phyloP scores from a whole-genome alignment of 1,284 basidiomycete genomes.

The Singerocomus rubriflavus region DNA sequence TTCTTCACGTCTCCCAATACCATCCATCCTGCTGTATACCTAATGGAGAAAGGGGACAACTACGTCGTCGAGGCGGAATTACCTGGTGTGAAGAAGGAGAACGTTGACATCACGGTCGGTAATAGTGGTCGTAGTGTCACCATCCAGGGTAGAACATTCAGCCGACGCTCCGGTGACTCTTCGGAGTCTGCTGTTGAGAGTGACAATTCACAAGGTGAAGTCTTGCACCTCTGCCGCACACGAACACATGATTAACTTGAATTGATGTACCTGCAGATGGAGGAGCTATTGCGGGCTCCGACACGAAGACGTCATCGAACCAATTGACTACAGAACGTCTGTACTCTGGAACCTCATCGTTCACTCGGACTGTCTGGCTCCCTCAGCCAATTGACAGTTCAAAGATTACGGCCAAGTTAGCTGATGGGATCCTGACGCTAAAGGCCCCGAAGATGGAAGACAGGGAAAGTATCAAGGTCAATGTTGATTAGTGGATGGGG shows the following conservation, averaged over 20 bases:
- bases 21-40: conserved; percentile 56
- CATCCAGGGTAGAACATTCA: conserved; percentile 60
- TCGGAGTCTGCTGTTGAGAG: conserved; percentile 19
- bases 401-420: conserved; percentile 60
- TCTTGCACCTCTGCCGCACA: conserved; percentile 1
- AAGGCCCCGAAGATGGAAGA: conserved; percentile 61
- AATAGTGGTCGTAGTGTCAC: conserved; percentile 67
- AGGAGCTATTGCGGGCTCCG: conserved; percentile 31
- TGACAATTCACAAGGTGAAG: conserved; percentile 13
- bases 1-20: conserved; percentile 40
- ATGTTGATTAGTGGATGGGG: conserved; percentile 18
- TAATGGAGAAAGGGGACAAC: conserved; percentile 61
- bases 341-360: conserved; percentile 51
- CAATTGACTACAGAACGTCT: conserved; percentile 58
- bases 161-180: conserved; percentile 28
- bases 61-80: conserved; percentile 74
- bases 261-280: conserved; percentile 13
- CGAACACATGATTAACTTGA: background rate
- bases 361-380: conserved; percentile 68
- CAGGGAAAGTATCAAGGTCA: conserved; percentile 35
- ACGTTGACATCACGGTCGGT: conserved; percentile 66
- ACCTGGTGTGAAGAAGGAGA: conserved; percentile 76
- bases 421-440: conserved; percentile 67
- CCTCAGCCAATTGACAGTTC: conserved; percentile 58
- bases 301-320: conserved; percentile 38